Conservation (phyloP, 495 filamentous ascomycete species). For the Trichoderma erinaceum region DNA sequence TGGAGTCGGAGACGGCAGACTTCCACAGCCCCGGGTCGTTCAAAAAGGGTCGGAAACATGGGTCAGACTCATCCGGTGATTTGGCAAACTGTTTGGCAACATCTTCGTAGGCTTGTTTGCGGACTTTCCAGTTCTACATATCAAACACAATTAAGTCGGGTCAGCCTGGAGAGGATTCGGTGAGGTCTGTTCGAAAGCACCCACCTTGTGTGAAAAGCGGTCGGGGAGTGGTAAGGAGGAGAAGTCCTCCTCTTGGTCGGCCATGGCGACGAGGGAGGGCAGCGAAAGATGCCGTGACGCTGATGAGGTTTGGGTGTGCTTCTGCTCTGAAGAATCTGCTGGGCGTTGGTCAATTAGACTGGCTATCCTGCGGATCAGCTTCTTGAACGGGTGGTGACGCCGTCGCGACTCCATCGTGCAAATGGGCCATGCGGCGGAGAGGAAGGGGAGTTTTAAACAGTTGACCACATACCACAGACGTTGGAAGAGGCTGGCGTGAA, state of each 20-base stretch:
- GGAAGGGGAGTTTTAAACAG: neutral
- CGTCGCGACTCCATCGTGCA: constrained; percentile 11
- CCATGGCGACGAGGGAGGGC: constrained; percentile 42
- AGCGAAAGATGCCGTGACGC: neutral
- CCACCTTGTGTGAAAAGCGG: constrained; percentile 81
- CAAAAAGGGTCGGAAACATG: constrained; percentile 77
- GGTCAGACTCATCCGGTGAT: constrained; percentile 80
- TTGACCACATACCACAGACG: neutral
- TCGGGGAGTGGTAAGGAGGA: constrained; percentile 74
- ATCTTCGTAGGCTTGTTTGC: constrained; percentile 92
- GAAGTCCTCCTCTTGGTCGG: constrained; percentile 74
- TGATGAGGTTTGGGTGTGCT: neutral
- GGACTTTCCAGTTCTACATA: constrained; percentile 84
- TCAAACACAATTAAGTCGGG: neutral
- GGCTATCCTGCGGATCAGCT: constrained; percentile 9
- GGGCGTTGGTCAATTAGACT: constrained; percentile 5
- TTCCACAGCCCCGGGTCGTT: constrained; percentile 87
- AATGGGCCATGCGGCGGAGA: constrained; percentile 7
- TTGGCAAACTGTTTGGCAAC: constrained; percentile 79
- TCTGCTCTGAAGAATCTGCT: constrained; percentile 4
- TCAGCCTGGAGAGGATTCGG: constrained; percentile 14
- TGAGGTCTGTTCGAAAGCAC: constrained; percentile 17
- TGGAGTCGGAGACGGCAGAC: constrained; percentile 86
- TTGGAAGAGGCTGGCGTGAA: neutral
- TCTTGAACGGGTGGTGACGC: constrained; percentile 14